Evolutionary conservation across 106 monocot species (phyloP), one percentile per base, ranked within the genome.

Genomic region (Dioscorea dumetorum): DNA sequence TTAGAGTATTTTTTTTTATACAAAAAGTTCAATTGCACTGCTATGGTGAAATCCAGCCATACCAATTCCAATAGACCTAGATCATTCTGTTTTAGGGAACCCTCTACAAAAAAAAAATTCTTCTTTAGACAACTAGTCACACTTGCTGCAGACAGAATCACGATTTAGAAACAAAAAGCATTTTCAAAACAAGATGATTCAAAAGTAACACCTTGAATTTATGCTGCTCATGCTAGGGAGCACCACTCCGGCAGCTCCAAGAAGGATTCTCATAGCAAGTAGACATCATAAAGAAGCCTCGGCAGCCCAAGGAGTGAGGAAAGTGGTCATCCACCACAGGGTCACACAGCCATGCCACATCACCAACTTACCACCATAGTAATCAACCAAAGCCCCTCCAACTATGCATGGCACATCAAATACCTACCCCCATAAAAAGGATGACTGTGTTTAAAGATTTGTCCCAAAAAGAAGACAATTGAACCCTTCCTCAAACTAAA

Each of bases 21-120:
- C n/a, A n/a, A 95, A 67, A 50, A 95, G 81, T 22, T 88, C 91
- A 70, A 81, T 70, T 73, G 94, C 88, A 34, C 88, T 88, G 19
- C 94, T 91, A 65, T 91, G 87, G 60, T 85, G 85, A 72, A 95
- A 95, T 60, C 94, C 91, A 77, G 87, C 94, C 94, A 95, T 95
- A 52, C 83, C 34, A 68, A 95, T 63, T 28, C 83, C 94, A 28
- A 95, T 7, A 34, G 34, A 3, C 41, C 41, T 41, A 10, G 5
- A 41, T 41, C 41, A 10, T 41, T 41, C 41, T 41, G 5, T 80
- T 79, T 74, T 80, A 79, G 91, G 91, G 83, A 95, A 91, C 94
- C 94, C 91, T 79, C 95, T 95, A 77, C 57, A 88, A 87, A 69
- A 69, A 87, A 69, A 69, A 65, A 77, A 58, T 56, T 22, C 62